Percentiles rank a stretch among this genome's conserved stretches.
These are phyloP conservation scores for Hypoxylon rickii DNA, from an alignment of 495 filamentous ascomycete genomes.

Conservation along the genomic window DNA sequence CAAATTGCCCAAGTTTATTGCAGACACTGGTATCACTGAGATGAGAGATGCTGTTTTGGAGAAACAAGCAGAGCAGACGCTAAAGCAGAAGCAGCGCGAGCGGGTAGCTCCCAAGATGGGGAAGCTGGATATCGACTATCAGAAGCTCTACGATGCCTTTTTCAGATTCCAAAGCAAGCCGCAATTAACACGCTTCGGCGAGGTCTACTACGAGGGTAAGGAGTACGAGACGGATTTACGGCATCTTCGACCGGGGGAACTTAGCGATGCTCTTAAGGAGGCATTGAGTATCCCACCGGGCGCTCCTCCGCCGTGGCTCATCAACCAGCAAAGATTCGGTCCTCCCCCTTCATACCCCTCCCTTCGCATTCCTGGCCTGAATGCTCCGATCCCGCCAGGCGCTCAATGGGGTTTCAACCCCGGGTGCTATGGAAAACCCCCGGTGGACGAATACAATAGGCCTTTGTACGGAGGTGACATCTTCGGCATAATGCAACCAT, in stretches of 20 bases:
- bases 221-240: conserved; percentile 95
- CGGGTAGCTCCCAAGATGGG: conserved; percentile 96
- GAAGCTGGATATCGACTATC: conserved; percentile 96
- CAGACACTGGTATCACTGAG: conserved; percentile 94
- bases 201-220: conserved; percentile 98
- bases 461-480: conserved; percentile 93
- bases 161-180: conserved; percentile 97
- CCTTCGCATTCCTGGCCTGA: conserved; percentile 90
- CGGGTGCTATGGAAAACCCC: conserved; percentile 94
- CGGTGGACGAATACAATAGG: conserved; percentile 86
- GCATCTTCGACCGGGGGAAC: conserved; percentile 85
- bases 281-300: conserved; percentile 93
- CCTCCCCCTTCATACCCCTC: conserved; percentile 92
- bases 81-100: conserved; percentile 96
- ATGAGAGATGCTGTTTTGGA: conserved; percentile 97
- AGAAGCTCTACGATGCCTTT: conserved; percentile 96
- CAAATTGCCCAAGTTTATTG: conserved; percentile 92
- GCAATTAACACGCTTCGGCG: conserved; percentile 88
- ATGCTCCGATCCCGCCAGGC: conserved; percentile 94
- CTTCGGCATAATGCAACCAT: conserved; percentile 77
- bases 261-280: conserved; percentile 88
- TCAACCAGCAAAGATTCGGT: conserved; percentile 92
- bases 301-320: conserved; percentile 94
- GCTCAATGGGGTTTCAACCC: conserved; percentile 94
- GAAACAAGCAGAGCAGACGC: conserved; percentile 85